These are phyloP conservation scores for Lactifluus rugatus DNA, from an alignment of 768 basidiomycete genomes.

Conservation along the genomic window DNA sequence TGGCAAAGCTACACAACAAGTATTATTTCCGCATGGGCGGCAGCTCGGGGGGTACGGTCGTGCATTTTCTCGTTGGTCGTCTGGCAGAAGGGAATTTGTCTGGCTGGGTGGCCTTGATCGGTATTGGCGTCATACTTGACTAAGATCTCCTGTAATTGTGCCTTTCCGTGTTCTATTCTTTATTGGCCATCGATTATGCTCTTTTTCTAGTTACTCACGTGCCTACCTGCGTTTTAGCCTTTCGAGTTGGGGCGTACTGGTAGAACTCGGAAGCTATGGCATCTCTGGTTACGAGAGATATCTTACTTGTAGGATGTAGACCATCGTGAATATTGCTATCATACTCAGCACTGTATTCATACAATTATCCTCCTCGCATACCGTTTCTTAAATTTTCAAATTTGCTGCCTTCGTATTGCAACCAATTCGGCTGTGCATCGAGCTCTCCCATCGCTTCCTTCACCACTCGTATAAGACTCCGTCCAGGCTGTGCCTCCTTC, in stretches of 20 bases:
- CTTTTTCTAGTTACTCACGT: not conserved
- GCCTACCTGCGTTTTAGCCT: not conserved
- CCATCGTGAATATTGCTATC: not conserved
- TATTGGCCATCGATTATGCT: not conserved
- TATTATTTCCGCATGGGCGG: slow-evolving; percentile 6
- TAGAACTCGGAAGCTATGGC: not conserved
- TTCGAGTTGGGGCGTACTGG: not conserved
- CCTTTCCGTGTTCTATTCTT: not conserved
- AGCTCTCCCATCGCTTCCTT: slow-evolving; percentile 31
- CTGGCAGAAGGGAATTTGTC: slow-evolving; percentile 10
- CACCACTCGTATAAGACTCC: slow-evolving; percentile 63
- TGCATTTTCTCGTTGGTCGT: slow-evolving; percentile 17
- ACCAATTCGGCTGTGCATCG: slow-evolving; percentile 55
- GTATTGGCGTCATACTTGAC: slow-evolving; percentile 12
- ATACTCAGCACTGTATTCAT: not conserved
- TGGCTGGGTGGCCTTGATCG: slow-evolving; percentile 18
- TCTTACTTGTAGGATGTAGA: not conserved
- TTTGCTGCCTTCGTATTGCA: slow-evolving; percentile 64
- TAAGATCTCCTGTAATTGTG: not conserved
- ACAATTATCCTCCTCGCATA: slow-evolving; percentile 32
- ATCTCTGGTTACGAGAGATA: not conserved
- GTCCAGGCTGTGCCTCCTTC: slow-evolving; percentile 62
- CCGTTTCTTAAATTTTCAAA: slow-evolving; percentile 74
- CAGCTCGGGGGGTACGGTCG: not conserved
- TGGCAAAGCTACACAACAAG: slow-evolving; percentile 15